Conservation (phyloP, 208 protist species). For the Plasmodiophora brassicae region DNA sequence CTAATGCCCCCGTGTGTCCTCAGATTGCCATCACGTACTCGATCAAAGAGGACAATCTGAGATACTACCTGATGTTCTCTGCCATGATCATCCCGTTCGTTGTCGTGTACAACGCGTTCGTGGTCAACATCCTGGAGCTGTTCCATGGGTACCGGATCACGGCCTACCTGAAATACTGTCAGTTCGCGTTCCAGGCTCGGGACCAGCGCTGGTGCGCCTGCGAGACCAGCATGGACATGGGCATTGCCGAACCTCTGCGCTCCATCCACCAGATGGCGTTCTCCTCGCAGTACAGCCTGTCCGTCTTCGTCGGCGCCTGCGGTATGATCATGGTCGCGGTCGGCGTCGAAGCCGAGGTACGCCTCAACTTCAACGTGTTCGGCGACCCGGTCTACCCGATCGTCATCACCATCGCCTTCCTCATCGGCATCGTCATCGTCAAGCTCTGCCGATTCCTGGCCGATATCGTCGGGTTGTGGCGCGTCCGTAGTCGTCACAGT, state of each 20-base stretch:
- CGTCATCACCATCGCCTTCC: background rate
- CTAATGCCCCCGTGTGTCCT: background rate
- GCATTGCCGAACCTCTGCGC: background rate
- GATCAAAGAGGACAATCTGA: background rate
- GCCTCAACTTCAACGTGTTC: background rate
- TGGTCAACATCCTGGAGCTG: background rate
- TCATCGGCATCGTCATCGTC: background rate
- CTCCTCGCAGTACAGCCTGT: background rate
- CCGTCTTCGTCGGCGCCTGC: background rate
- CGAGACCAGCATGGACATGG: conserved; percentile 1
- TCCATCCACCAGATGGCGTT: background rate
- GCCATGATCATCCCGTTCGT: background rate
- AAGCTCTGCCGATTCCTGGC: background rate
- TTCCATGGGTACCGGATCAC: background rate
- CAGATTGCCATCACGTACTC: conserved; percentile 18
- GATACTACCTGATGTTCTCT: background rate
- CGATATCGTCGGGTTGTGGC: background rate
- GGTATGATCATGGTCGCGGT: background rate
- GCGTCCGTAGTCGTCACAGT: too few relatives aligned
- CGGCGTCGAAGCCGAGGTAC: background rate
- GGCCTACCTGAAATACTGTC: conserved; percentile 13
- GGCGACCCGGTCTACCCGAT: background rate
- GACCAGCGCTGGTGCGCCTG: background rate
- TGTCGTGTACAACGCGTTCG: background rate
- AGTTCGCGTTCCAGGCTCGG: background rate